A percentile compares a stretch with the other conserved stretches of the same genome.
Evolutionary conservation across 306 rosid species (phyloP).

Genomic region (Cucumis cinereus): DNA sequence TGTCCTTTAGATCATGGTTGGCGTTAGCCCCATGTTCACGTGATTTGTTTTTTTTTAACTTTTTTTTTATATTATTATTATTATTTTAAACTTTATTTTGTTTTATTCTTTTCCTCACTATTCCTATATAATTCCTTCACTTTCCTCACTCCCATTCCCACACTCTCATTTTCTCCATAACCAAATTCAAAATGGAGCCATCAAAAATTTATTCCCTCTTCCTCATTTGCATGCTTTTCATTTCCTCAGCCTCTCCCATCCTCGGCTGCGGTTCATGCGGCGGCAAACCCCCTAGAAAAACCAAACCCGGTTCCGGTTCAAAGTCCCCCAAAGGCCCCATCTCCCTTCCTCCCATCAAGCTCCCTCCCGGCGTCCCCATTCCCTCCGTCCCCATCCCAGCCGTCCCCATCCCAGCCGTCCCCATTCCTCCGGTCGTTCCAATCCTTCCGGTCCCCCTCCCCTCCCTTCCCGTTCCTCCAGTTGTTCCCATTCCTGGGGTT

Average conservation of each 20-base stretch:
- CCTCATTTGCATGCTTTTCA: constrained; percentile 63
- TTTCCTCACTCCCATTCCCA: constrained; percentile 14
- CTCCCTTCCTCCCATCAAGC: constrained; percentile 9
- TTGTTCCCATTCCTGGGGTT: background rate
- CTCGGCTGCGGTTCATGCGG: constrained; percentile 61
- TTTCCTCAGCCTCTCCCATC: constrained; percentile 61
- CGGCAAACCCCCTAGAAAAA: constrained; percentile 29
- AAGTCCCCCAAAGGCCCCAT: constrained; percentile 24
- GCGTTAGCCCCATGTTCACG: constrained; percentile 68
- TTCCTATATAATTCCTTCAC: constrained; percentile 13
- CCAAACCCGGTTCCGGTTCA: constrained; percentile 17
- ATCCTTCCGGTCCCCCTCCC: background rate
- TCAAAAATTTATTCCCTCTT: constrained; percentile 42
- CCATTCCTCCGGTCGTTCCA: background rate
- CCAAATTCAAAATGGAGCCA: constrained; percentile 32
- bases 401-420: background rate
- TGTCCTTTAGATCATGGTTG: constrained; percentile 20
- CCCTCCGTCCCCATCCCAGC: background rate
- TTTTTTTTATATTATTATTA: too few relatives aligned
- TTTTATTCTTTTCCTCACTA: constrained; percentile 23
- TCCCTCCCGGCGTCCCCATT: background rate
- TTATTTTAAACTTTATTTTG: constrained; percentile 31
- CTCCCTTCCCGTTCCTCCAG: background rate
- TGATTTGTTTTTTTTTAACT: constrained; percentile 30
- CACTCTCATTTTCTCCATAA: background rate